phyloP scores from a whole-genome alignment of 1,284 basidiomycete species.

The Dichomitus squalens region DNA sequence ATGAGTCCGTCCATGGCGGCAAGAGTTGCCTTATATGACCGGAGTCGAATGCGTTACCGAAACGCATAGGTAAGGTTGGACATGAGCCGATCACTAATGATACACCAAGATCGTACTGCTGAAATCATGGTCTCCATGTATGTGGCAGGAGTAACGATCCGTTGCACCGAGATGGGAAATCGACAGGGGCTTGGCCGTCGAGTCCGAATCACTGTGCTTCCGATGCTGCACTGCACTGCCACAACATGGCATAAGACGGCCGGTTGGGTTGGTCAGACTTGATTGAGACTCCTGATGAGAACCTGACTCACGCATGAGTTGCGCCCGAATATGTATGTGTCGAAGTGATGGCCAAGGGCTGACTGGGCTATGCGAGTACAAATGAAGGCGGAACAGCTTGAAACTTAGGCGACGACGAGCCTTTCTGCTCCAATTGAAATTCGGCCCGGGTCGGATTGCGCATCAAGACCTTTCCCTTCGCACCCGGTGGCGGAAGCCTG shows the following conservation, averaged over 20 bases:
- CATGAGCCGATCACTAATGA: constrained; percentile 8
- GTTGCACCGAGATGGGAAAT: not conserved
- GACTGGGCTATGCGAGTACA: not conserved
- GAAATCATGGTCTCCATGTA: constrained; percentile 4
- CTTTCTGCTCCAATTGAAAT: constrained; percentile 15
- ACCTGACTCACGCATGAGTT: not conserved
- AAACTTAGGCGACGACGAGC: constrained; percentile 2
- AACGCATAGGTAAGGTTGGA: not conserved
- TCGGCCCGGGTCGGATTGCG: constrained; percentile 29
- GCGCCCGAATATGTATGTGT: not conserved
- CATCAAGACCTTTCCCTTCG: constrained; percentile 30
- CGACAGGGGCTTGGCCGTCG: constrained; percentile 7
- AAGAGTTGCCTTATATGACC: constrained; percentile 1
- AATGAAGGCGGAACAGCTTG: no score
- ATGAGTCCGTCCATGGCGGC: not conserved
- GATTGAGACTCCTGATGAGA: not conserved
- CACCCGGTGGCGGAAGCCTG: constrained; percentile 38
- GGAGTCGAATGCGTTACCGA: not conserved
- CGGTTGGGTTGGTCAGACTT: not conserved
- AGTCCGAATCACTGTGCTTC: constrained; percentile 13
- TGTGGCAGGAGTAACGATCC: not conserved
- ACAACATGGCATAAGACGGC: not conserved
- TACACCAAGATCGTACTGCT: not conserved
- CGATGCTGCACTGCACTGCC: constrained; percentile 6
- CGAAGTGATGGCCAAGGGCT: not conserved